Evolutionary conservation across 805 yeast species (phyloP).

Genomic region (Wickerhamiella shivajii): DNA sequence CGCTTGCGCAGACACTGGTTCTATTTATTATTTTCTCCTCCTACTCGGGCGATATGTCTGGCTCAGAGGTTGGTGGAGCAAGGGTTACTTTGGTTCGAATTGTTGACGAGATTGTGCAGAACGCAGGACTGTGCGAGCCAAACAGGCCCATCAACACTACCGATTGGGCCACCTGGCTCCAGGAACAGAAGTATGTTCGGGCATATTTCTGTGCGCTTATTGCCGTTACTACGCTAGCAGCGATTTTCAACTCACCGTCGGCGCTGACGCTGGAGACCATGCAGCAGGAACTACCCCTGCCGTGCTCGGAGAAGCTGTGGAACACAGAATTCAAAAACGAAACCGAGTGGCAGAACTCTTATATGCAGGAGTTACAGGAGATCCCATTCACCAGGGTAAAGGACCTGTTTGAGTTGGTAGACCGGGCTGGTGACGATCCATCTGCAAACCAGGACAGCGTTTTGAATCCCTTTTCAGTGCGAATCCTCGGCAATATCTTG

Average conservation of each 20-base stretch:
- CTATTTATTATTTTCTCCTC: constrained; percentile 8
- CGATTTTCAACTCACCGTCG: constrained; percentile 20
- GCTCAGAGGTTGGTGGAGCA: constrained; percentile 20
- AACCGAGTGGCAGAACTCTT: constrained; percentile 14
- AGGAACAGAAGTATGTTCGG: constrained; percentile 20
- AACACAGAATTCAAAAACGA: constrained; percentile 16
- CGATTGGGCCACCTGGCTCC: constrained; percentile 20
- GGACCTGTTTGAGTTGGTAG: constrained; percentile 5
- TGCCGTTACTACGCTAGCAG: constrained; percentile 20
- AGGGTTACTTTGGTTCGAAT: constrained; percentile 15
- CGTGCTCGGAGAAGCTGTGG: constrained; percentile 24
- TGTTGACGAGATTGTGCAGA: constrained; percentile 10
- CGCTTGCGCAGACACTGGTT: constrained; percentile 6
- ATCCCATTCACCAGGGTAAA: constrained; percentile 5
- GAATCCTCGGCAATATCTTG: constrained; percentile 8
- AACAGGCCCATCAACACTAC: not conserved
- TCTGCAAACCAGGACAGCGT: not conserved
- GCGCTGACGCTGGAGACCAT: constrained; percentile 6
- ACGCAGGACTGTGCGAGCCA: constrained; percentile 1
- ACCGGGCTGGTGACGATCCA: not conserved
- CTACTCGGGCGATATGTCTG: constrained; percentile 11
- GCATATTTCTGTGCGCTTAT: constrained; percentile 22
- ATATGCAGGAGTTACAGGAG: constrained; percentile 2
- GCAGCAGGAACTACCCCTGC: constrained; percentile 17
- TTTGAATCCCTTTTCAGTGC: constrained; percentile 9